phyloP scores from a whole-genome alignment of 371 early-diverging fungal genomes.

The Fennellomyces sp. region DNA sequence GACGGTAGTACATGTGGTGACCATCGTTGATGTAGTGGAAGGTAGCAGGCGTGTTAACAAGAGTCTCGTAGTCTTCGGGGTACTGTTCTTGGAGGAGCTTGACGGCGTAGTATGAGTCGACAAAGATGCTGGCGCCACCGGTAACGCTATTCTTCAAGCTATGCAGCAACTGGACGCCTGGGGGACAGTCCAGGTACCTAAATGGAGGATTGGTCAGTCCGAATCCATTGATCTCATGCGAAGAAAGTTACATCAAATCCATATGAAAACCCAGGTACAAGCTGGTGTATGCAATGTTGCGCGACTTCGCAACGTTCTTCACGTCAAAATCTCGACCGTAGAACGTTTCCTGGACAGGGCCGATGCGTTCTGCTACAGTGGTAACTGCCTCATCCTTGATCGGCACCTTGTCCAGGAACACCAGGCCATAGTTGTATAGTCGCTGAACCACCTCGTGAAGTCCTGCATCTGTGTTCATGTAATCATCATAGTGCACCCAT shows the following conservation, averaged over 20 bases:
- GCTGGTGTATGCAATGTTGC: constrained; percentile 89
- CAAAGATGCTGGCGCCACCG: constrained; percentile 82
- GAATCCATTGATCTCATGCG: neutral
- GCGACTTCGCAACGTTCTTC: constrained; percentile 74
- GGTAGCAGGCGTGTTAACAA: constrained; percentile 68
- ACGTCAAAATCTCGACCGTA: constrained; percentile 89
- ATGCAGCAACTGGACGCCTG: constrained; percentile 86
- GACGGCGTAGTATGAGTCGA: constrained; percentile 79
- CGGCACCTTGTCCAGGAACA: constrained; percentile 76
- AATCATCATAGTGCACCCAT: constrained; percentile 66
- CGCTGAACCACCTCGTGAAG: constrained; percentile 58
- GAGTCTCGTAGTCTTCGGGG: constrained; percentile 66
- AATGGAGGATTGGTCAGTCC: constrained; percentile 1
- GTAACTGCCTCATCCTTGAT: constrained; percentile 54
- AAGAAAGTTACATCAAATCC: constrained; percentile 80
- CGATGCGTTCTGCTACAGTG: constrained; percentile 72
- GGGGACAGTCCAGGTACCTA: constrained; percentile 76
- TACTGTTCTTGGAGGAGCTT: constrained; percentile 52
- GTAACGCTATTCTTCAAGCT: constrained; percentile 77
- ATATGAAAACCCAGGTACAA: constrained; percentile 87
- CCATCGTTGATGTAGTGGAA: constrained; percentile 86
- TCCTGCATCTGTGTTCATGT: constrained; percentile 63
- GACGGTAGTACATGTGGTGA: constrained; percentile 72
- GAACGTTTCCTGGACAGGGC: constrained; percentile 79
- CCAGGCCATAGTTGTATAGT: constrained; percentile 72